phyloP scores from a whole-genome alignment of 1,139 yeast species.

The Hansenula sp. region DNA sequence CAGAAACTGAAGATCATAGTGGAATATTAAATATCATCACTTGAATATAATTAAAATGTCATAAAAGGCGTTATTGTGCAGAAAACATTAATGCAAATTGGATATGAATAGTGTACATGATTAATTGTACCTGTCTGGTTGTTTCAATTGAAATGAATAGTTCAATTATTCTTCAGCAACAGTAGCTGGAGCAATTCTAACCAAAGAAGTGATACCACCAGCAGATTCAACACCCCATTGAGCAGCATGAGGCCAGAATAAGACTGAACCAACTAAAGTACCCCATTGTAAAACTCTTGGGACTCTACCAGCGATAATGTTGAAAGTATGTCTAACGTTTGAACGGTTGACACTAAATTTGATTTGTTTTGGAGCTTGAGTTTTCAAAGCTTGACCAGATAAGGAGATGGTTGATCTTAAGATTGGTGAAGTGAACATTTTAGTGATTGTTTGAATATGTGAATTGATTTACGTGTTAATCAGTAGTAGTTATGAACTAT shows the following conservation, averaged over 20 bases:
- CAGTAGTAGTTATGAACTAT: conserved; percentile 1
- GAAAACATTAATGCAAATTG: background rate
- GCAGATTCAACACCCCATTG: conserved; percentile 4
- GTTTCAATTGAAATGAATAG: background rate
- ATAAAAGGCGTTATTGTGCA: background rate
- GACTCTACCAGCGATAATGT: conserved; percentile 12
- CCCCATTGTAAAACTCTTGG: conserved; percentile 22
- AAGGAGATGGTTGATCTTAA: conserved; percentile 21
- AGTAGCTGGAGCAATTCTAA: background rate
- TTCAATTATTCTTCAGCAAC: background rate
- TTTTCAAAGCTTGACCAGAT: conserved; percentile 15
- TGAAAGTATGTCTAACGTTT: conserved; percentile 7
- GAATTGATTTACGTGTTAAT: background rate
- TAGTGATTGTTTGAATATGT: background rate
- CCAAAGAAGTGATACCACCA: conserved; percentile 4
- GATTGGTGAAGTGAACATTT: conserved; percentile 21
- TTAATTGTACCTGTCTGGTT: background rate
- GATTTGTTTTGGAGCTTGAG: conserved; percentile 16
- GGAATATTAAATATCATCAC: background rate
- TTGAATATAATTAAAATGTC: background rate
- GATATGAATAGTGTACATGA: background rate
- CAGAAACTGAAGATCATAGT: no score
- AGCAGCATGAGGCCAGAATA: conserved; percentile 19
- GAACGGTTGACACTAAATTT: conserved; percentile 16
- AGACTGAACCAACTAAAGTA: conserved; percentile 9